A percentile compares a stretch with the other conserved stretches of the same genome.
These are phyloP conservation scores for Primulina eburnea DNA, from an alignment of 257 asterid genomes.

Conservation along the genomic window DNA sequence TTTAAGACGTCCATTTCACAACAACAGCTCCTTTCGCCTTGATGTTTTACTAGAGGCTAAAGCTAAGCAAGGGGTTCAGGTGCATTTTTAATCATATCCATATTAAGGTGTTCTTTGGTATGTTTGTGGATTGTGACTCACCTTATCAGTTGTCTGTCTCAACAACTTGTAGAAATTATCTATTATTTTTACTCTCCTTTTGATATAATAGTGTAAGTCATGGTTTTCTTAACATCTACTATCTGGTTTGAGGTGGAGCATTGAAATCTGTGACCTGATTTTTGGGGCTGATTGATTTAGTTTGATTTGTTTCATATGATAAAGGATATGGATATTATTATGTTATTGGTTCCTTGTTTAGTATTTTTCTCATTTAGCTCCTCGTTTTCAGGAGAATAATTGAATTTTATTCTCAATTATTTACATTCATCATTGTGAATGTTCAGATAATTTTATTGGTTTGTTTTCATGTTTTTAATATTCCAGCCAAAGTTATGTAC, in stretches of 20 bases:
- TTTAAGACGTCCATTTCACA: slow-evolving; percentile 76
- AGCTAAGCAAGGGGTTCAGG: slow-evolving; percentile 96
- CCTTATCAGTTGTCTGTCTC: slow-evolving; percentile 13
- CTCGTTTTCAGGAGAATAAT: neutral
- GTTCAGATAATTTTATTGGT: neutral
- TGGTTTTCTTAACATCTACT: neutral
- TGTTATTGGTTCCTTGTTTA: no score
- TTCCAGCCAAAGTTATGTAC: slow-evolving; percentile 14
- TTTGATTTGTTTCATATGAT: no score
- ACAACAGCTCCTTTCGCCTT: slow-evolving; percentile 66
- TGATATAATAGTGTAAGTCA: neutral
- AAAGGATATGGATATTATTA: no score
- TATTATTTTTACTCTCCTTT: slow-evolving; percentile 2
- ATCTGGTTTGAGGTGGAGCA: neutral
- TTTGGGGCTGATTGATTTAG: neutral
- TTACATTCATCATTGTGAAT: neutral
- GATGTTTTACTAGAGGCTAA: slow-evolving; percentile 79
- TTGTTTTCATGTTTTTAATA: no score
- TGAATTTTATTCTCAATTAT: neutral
- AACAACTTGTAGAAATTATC: slow-evolving; percentile 8
- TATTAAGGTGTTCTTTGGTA: no score
- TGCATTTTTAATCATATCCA: slow-evolving; percentile 25
- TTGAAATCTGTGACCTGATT: neutral
- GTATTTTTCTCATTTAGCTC: neutral
- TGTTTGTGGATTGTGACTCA: neutral